Base-by-base conservation (phyloP, 2,329 filamentous ascomycete species). In the Arthroderma sp. region DNA sequence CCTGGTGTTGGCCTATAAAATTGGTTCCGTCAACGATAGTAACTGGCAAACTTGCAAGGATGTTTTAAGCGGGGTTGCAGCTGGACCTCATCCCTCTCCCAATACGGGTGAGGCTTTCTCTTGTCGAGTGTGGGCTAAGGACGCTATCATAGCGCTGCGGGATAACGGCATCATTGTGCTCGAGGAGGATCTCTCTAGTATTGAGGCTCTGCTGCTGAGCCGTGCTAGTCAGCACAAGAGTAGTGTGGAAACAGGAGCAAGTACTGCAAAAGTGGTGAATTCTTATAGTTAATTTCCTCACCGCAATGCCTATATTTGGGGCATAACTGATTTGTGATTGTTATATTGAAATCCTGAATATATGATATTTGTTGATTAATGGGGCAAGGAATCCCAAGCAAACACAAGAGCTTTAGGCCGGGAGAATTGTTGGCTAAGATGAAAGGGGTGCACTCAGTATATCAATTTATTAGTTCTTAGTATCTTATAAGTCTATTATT, bases 121-220 rank as follows among this genome's bases (percentile, higher is more conserved):
- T 35, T 58, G 57, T 19, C 31, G 43, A 7, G 43, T 28, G 15
- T 60, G 58, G 56, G 52, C 49, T 4, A 43, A 52, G 8, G 58
- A 60, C 17, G 58, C 58, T 11, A 31, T 60, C 2, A 19, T 31
- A 2, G 56, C 33, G 1, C 49, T 60, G 28, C 38, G 58, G 17
- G 47, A 56, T 1, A 44, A 43, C 39, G 56, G 56, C 13, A 53
- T 60, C 33, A 58, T 60, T 41, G 23, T n/a, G 49, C 39, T 57
- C 11, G 19, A 15, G 9, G 17, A 33, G n/a, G 7, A 6, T 11
- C 13, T 52, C 15, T 2, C 23, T 19, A 11, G 1, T 17, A 25
- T 52, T n/a, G 31, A 33, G 23, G 49, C 4, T 11, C 2, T 6
- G 2, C 9, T 52, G 49, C n/a, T 37, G 28, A 11, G 13, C 4